Base-by-base conservation (phyloP, 1,284 basidiomycete species). In the Ceratobasidium theobromae region DNA sequence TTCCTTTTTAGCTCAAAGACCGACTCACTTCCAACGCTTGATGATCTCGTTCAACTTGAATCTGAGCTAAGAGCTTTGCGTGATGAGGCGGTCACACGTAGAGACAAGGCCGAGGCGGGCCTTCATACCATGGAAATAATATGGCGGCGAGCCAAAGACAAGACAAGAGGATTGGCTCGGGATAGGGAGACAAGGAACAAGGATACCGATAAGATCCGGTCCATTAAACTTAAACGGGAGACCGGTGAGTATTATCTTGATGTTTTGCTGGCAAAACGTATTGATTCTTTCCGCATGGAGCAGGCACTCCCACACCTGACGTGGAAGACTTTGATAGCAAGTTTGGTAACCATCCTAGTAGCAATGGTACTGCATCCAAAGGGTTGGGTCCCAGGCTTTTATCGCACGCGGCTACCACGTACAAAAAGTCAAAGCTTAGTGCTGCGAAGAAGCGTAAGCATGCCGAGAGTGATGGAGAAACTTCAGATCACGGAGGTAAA, bases 31-130 rank as follows among this genome's bases (percentile, higher is more conserved):
- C 60, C 60, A 9, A 38, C 48, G 21, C 60, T 64, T 3, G 60
- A 64, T 64, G 60, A 64, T 25, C 60, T 64, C 43, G 60, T 64
- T 35, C 60, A 64, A 52, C 49, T 64, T 16, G 60, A 64, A 43
- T 25, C 33, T 18, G 60, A 64, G 27, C 60, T 64, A 12, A 64
- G 49, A 52, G 32, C 21, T 25, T 43, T 64, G 45, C 60, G 60
- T 25, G 60, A 48, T 23, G 60, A 64, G 32, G 60, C 60, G 21
- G 35, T 38, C 9, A 23, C 48, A 2, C 60, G 60, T 11, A 52
- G n/a, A 33, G 60, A 64, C 11, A 64, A 64, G 48, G 46, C 60
- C 33, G 48, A 64, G 27, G 51, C 48, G 35, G 60, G 48, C 16
- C 48, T 49, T 25, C 33, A 18, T 27, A 28, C 48, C 43, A 30